Conservation (phyloP, 371 early-diverging fungal genomes). For the Rhizopus microsporus region DNA sequence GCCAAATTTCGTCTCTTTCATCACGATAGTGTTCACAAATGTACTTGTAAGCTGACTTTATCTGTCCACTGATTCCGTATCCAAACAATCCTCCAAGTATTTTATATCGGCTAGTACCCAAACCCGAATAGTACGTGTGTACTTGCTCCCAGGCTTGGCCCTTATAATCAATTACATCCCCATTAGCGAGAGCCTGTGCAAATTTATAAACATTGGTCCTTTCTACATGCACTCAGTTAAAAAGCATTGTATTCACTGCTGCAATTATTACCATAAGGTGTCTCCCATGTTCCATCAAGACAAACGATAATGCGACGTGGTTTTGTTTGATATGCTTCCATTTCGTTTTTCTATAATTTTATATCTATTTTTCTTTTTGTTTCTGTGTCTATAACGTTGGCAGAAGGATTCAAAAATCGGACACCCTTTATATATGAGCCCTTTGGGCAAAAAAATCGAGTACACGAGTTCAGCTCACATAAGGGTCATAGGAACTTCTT, state of each 20-base stretch:
- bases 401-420: no score
- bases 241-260: neutral
- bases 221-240: conserved; percentile 16
- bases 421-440: no score
- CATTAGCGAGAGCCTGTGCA: conserved; percentile 6
- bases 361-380: neutral
- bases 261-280: conserved; percentile 27
- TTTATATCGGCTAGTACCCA: conserved; percentile 21
- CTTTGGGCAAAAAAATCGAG: no score
- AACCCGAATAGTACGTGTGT: conserved; percentile 29
- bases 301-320: conserved; percentile 36
- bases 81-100: conserved; percentile 39
- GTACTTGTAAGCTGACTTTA: conserved; percentile 31
- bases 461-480: no score
- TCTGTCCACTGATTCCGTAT: conserved; percentile 37
- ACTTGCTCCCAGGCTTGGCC: conserved; percentile 27
- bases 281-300: conserved; percentile 48
- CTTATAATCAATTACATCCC: neutral
- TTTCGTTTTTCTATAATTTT: neutral
- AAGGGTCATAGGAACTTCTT: no score
- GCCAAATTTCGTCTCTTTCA: conserved; percentile 37
- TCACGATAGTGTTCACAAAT: conserved; percentile 25
- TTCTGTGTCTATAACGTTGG: no score
- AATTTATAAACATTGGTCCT: conserved; percentile 36
- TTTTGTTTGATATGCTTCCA: neutral